phyloP scores from a whole-genome alignment of 306 rosid genomes.

The Amphicarpaea edgeworthii region DNA sequence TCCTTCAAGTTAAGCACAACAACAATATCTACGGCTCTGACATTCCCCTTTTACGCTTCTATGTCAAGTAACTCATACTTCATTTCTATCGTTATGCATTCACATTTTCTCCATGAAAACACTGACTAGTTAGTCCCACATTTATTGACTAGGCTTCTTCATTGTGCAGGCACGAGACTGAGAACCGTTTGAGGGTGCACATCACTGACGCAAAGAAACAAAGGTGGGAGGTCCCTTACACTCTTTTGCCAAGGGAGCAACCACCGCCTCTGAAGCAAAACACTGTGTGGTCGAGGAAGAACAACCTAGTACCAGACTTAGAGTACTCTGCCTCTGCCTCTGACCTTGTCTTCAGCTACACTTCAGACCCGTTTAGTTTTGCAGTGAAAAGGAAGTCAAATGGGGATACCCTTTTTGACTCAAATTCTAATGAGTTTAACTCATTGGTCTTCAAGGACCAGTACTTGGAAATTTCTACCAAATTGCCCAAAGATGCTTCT shows the following conservation, averaged over 20 bases:
- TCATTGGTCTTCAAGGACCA: constrained; percentile 86
- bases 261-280: constrained; percentile 62
- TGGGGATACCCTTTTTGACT: constrained; percentile 75
- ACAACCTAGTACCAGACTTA: constrained; percentile 41
- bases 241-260: constrained; percentile 73
- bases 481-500: constrained; percentile 71
- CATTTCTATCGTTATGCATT: not conserved
- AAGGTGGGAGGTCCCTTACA: constrained; percentile 92
- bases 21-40: constrained; percentile 78
- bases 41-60: constrained; percentile 71
- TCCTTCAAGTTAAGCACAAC: constrained; percentile 64
- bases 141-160: not conserved
- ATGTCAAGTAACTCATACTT: constrained; percentile 64
- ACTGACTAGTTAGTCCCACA: not conserved
- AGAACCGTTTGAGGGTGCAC: constrained; percentile 77
- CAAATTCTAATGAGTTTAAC: constrained; percentile 53
- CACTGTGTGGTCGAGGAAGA: constrained; percentile 45
- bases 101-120: not conserved
- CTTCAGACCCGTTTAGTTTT: constrained; percentile 77
- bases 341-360: constrained; percentile 68
- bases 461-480: constrained; percentile 82
- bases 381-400: constrained; percentile 75
- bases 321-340: constrained; percentile 57
- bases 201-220: constrained; percentile 76
- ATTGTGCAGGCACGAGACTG: constrained; percentile 70